Evolutionary conservation across 768 basidiomycete species (phyloP).

Genomic region (Amanita rubescens): DNA sequence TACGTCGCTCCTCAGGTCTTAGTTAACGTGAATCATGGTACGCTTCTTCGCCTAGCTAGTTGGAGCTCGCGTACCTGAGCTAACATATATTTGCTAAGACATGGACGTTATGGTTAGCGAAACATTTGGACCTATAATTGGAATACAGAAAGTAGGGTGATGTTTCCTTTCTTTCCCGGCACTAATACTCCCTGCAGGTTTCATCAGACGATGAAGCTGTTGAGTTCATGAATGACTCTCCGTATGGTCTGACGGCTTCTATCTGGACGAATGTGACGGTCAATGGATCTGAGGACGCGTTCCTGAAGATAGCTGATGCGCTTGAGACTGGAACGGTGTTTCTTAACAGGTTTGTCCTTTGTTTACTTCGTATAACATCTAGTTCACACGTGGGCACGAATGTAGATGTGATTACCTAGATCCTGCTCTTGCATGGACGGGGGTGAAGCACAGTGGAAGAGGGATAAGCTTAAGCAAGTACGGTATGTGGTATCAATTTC

Average conservation of each 20-base stretch:
- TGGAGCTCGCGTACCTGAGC: slow-evolving; percentile 71
- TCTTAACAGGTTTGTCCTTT: slow-evolving; percentile 59
- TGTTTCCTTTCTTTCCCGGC: background rate
- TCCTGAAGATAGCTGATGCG: slow-evolving; percentile 59
- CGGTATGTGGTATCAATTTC: slow-evolving; percentile 39
- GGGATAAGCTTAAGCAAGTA: slow-evolving; percentile 88
- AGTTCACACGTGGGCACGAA: no score
- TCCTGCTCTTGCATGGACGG: slow-evolving; percentile 91
- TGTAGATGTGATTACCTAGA: slow-evolving; percentile 81
- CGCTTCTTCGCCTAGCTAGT: slow-evolving; percentile 66
- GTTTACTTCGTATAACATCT: background rate
- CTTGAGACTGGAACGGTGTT: slow-evolving; percentile 91
- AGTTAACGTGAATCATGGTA: slow-evolving; percentile 82
- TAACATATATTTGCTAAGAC: background rate
- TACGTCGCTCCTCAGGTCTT: slow-evolving; percentile 91
- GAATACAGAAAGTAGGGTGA: slow-evolving; percentile 74
- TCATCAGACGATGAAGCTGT: slow-evolving; percentile 84
- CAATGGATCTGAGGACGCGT: slow-evolving; percentile 60
- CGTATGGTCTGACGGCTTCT: slow-evolving; percentile 90
- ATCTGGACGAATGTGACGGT: slow-evolving; percentile 79
- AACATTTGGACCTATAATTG: slow-evolving; percentile 90
- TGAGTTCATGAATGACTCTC: slow-evolving; percentile 91
- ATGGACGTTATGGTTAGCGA: slow-evolving; percentile 47
- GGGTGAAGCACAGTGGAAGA: slow-evolving; percentile 88
- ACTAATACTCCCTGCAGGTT: slow-evolving; percentile 36